Percentiles rank a stretch among this genome's conserved stretches.
Conservation (phyloP, 2,329 filamentous ascomycete genomes). For the Pyrenophora graminea region DNA sequence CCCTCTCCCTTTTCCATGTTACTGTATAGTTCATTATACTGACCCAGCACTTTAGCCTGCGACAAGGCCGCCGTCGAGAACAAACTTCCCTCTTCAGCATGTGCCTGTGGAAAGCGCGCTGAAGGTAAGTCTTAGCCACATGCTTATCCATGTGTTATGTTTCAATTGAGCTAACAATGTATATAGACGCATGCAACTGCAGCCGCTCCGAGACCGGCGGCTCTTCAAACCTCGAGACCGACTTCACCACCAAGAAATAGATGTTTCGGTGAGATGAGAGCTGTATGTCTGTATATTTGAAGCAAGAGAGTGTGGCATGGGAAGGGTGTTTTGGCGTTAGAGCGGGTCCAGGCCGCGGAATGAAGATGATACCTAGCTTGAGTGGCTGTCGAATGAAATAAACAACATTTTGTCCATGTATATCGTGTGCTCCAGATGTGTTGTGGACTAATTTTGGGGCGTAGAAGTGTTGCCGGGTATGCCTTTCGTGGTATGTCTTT, state of each 20-base stretch:
- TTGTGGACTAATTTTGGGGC: too few species aligned
- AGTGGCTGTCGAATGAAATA: not conserved
- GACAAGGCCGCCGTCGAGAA: slow-evolving; percentile 78
- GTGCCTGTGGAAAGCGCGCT: slow-evolving; percentile 76
- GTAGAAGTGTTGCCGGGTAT: too few species aligned
- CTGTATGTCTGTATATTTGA: slow-evolving; percentile 2
- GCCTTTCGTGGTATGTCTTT: too few species aligned
- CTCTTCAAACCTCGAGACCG: slow-evolving; percentile 71
- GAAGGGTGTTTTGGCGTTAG: slow-evolving; percentile 15
- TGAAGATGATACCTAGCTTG: not conserved
- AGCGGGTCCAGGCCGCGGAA: not conserved
- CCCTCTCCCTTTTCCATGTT: slow-evolving; percentile 8
- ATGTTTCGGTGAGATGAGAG: not conserved
- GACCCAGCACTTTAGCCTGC: slow-evolving; percentile 56
- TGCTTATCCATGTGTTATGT: not conserved
- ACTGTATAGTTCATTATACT: slow-evolving; percentile 5
- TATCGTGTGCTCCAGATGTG: too few species aligned
- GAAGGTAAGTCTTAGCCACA: slow-evolving; percentile 59
- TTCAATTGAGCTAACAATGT: not conserved
- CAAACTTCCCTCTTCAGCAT: slow-evolving; percentile 67
- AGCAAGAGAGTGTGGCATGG: slow-evolving; percentile 11
- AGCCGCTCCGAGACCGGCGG: slow-evolving; percentile 70
- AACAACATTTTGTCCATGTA: too few species aligned
- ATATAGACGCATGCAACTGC: slow-evolving; percentile 69
- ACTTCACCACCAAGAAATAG: slow-evolving; percentile 75